These are phyloP conservation scores for Hordeum pubiflorum DNA, from an alignment of 202 grass and related monocot species.

Conservation along the genomic window DNA sequence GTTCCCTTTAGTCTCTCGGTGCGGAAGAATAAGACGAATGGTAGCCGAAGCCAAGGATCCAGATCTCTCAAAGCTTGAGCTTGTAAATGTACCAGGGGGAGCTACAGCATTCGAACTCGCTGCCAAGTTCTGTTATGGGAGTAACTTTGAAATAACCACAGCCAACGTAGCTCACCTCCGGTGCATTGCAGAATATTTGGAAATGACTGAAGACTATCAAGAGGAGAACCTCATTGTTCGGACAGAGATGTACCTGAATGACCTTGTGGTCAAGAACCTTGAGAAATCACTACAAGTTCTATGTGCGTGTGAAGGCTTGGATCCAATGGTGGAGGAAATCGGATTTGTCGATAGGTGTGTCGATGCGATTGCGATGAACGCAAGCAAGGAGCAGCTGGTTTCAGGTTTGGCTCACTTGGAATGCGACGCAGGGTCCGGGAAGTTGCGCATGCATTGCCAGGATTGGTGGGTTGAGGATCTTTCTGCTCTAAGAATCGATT, in stretches of 20 bases:
- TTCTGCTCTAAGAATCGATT: slow-evolving; percentile 62
- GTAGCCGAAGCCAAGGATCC: slow-evolving; percentile 54
- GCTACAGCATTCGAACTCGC: slow-evolving; percentile 72
- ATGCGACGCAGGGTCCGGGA: slow-evolving; percentile 55
- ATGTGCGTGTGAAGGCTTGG: slow-evolving; percentile 51
- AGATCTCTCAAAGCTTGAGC: slow-evolving; percentile 65
- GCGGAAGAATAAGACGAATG: slow-evolving; percentile 68
- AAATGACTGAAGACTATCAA: slow-evolving; percentile 77
- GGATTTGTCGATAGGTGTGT: slow-evolving; percentile 59
- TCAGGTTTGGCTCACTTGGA: slow-evolving; percentile 78
- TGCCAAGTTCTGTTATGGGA: slow-evolving; percentile 83
- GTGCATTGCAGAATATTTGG: slow-evolving; percentile 74
- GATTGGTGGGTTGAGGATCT: slow-evolving; percentile 98
- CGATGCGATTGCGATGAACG: slow-evolving; percentile 69
- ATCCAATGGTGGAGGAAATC: slow-evolving; percentile 44
- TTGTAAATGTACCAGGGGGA: slow-evolving; percentile 70
- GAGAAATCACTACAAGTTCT: slow-evolving; percentile 76
- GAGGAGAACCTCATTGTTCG: slow-evolving; percentile 68
- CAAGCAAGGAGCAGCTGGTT: slow-evolving; percentile 82
- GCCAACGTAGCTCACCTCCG: slow-evolving; percentile 63
- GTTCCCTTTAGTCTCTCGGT: slow-evolving; percentile 75
- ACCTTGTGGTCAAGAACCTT: slow-evolving; percentile 68
- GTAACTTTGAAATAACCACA: slow-evolving; percentile 70
- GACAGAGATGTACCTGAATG: slow-evolving; percentile 60
- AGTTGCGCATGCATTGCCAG: slow-evolving; percentile 45